phyloP scores from a whole-genome alignment of 2,329 filamentous ascomycete genomes.

The Stemphylium beticola region DNA sequence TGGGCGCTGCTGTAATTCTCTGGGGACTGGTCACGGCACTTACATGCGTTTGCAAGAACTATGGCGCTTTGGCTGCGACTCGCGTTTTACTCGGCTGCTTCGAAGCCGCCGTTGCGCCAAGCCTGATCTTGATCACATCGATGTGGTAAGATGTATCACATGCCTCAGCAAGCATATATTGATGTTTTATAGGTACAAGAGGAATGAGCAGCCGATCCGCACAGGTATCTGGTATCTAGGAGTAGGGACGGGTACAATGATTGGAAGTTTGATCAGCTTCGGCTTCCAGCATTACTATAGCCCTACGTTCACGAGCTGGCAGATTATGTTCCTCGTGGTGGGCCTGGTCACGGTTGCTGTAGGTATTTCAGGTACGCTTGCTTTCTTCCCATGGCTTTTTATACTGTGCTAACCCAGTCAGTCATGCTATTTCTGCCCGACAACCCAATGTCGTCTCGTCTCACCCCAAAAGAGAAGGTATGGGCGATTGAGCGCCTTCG shows the following conservation, averaged over 20 bases:
- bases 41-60: slow-evolving; percentile 58
- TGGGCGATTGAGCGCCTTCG: slow-evolving; percentile 50
- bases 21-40: slow-evolving; percentile 58
- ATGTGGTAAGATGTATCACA: slow-evolving; percentile 57
- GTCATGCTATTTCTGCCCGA: slow-evolving; percentile 64
- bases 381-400: background rate
- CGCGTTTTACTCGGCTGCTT: slow-evolving; percentile 61
- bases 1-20: slow-evolving; percentile 52
- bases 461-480: slow-evolving; percentile 25
- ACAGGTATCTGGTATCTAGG: slow-evolving; percentile 53
- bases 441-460: slow-evolving; percentile 32
- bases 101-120: slow-evolving; percentile 56
- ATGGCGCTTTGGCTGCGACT: slow-evolving; percentile 56
- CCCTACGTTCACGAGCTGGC: slow-evolving; percentile 65
- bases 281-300: slow-evolving; percentile 61
- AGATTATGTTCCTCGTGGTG: slow-evolving; percentile 70
- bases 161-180: too few relatives aligned
- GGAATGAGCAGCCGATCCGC: slow-evolving; percentile 66
- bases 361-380: slow-evolving; percentile 32
- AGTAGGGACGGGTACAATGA: slow-evolving; percentile 54
- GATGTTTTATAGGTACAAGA: slow-evolving; percentile 53
- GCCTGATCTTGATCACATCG: slow-evolving; percentile 68
- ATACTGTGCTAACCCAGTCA: too few relatives aligned
- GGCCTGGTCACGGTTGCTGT: slow-evolving; percentile 42
- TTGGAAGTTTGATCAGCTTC: slow-evolving; percentile 64